phyloP scores from a whole-genome alignment of 305 asterid genomes.

The Fraxinus sp. region DNA sequence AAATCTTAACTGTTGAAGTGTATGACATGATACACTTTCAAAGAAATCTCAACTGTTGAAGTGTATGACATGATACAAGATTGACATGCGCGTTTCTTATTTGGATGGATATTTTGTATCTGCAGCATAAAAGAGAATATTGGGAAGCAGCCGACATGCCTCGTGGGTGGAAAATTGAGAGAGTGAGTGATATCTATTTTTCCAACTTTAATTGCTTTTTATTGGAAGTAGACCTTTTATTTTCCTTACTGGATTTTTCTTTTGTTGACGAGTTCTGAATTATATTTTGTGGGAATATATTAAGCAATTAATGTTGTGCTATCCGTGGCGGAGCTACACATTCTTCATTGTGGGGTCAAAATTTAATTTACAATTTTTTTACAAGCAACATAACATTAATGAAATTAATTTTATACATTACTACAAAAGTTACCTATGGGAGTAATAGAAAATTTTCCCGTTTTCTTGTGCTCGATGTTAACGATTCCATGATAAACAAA shows the following conservation, averaged over 20 bases:
- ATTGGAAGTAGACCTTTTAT: neutral
- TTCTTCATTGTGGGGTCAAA: neutral
- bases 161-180: constrained; percentile 88
- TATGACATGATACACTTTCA: neutral
- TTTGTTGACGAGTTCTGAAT: constrained; percentile 4
- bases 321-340: neutral
- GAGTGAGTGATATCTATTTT: constrained; percentile 59
- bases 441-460: neutral
- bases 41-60: neutral
- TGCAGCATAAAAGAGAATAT: constrained; percentile 87
- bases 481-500: neutral
- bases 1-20: constrained; percentile 12
- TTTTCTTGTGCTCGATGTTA: neutral
- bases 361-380: neutral
- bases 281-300: constrained; percentile 14
- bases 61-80: neutral
- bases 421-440: neutral
- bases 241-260: neutral
- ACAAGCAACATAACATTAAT: neutral
- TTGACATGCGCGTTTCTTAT: no score
- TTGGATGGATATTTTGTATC: neutral
- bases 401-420: neutral
- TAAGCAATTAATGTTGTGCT: constrained; percentile 5
- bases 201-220: constrained; percentile 9
- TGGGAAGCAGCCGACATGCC: constrained; percentile 68